Conservation (phyloP, 805 yeast species). For the Ogataea parapolymorpha region DNA sequence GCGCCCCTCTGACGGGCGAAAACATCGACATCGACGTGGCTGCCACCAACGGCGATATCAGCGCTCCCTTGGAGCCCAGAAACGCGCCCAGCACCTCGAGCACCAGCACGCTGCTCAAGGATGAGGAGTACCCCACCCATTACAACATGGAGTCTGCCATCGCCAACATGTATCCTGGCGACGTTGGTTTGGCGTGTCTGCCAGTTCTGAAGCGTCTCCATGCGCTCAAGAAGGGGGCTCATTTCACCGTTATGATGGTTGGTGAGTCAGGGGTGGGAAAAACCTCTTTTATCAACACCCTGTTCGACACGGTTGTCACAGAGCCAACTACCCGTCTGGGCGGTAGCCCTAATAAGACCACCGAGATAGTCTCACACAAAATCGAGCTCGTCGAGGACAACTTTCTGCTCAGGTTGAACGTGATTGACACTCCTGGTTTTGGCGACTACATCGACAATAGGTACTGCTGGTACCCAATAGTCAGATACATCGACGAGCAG, state of each 20-base stretch:
- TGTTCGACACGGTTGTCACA: constrained; percentile 53
- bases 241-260: constrained; percentile 77
- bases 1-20: constrained; percentile 16
- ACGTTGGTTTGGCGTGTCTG: constrained; percentile 29
- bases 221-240: constrained; percentile 56
- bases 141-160: constrained; percentile 30
- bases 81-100: constrained; percentile 15
- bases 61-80: constrained; percentile 8
- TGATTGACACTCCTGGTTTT: constrained; percentile 75
- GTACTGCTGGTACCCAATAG: constrained; percentile 64
- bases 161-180: constrained; percentile 22
- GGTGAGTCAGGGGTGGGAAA: constrained; percentile 88
- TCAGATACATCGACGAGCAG: constrained; percentile 76
- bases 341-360: constrained; percentile 32
- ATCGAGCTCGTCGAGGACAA: constrained; percentile 58
- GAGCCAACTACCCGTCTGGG: constrained; percentile 21
- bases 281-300: constrained; percentile 74
- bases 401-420: constrained; percentile 55
- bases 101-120: constrained; percentile 13
- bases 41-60: constrained; percentile 7
- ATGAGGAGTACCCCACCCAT: constrained; percentile 20
- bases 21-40: constrained; percentile 12
- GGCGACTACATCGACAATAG: constrained; percentile 67
- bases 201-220: constrained; percentile 30
- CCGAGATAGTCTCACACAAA: constrained; percentile 34